Evolutionary conservation across 2,329 filamentous ascomycete genomes (phyloP).

Genomic region (Xylaria sp.): DNA sequence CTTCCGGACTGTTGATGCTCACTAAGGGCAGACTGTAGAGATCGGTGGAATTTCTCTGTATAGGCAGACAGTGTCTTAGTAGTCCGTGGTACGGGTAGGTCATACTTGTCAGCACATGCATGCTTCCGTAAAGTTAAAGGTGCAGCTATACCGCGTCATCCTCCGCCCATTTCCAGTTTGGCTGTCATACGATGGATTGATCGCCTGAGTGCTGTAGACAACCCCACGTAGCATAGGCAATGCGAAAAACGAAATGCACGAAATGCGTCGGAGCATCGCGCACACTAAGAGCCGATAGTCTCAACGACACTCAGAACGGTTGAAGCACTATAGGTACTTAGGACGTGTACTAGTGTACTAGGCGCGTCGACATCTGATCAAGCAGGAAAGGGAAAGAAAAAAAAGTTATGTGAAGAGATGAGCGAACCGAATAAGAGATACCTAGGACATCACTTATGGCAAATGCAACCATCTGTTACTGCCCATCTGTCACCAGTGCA

Average conservation of each 20-base stretch:
- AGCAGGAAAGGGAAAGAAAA: background rate
- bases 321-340: background rate
- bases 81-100: background rate
- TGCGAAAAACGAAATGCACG: background rate
- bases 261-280: background rate
- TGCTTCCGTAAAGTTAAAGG: background rate
- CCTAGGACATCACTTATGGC: background rate
- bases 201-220: background rate
- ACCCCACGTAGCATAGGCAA: background rate
- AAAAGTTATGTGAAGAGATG: background rate
- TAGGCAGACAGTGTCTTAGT: background rate
- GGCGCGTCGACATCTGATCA: background rate
- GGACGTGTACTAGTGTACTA: background rate
- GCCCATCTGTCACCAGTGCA: background rate
- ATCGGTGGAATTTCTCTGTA: background rate
- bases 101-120: constrained; percentile 12
- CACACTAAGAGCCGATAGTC: constrained; percentile 1
- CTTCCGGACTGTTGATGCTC: constrained; percentile 12
- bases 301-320: background rate
- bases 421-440: constrained; percentile 1
- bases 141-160: background rate
- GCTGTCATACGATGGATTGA: constrained; percentile 24
- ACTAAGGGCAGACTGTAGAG: background rate
- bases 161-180: background rate
- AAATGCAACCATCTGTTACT: background rate